phyloP scores from a whole-genome alignment of 179 eudicot genomes.

The Silene vulgaris region DNA sequence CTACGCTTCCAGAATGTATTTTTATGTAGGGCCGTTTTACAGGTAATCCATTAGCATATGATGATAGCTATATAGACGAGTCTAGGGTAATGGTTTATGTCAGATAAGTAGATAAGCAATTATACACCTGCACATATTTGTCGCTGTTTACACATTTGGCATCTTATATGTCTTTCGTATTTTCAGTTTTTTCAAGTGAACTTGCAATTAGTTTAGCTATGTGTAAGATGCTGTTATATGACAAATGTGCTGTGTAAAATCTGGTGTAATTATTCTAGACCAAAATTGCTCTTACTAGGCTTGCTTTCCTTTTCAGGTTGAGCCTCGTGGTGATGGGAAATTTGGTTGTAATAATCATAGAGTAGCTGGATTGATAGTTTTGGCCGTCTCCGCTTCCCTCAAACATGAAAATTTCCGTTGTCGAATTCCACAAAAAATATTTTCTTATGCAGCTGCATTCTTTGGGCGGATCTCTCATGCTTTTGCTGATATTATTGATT shows the following conservation, averaged over 20 bases:
- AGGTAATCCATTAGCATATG: too few species aligned
- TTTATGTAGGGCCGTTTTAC: too few species aligned
- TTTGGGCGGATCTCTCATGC: conserved; percentile 66
- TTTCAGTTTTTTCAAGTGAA: neutral
- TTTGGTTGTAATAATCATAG: conserved; percentile 43
- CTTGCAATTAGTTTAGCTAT: neutral
- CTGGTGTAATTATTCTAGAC: conserved; percentile 1
- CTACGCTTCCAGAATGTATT: too few species aligned
- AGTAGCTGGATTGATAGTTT: conserved; percentile 55
- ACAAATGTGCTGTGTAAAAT: neutral
- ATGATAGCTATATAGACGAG: too few species aligned
- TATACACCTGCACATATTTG: neutral
- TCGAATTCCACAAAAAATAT: conserved; percentile 47
- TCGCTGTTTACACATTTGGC: neutral
- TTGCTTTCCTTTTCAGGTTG: conserved; percentile 46
- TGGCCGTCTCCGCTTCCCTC: conserved; percentile 75
- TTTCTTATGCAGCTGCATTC: conserved; percentile 64
- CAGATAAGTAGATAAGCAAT: neutral
- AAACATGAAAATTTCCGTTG: conserved; percentile 38
- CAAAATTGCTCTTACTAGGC: conserved; percentile 15
- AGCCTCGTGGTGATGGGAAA: conserved; percentile 41
- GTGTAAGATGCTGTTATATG: neutral
- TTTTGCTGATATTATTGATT: conserved; percentile 48
- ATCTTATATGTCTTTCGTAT: neutral
- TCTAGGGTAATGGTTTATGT: neutral